Evolutionary conservation across 2,329 filamentous ascomycete genomes (phyloP), one percentile per base, ranked within the genome.

Genomic region (Paraphoma chrysanthemicola): DNA sequence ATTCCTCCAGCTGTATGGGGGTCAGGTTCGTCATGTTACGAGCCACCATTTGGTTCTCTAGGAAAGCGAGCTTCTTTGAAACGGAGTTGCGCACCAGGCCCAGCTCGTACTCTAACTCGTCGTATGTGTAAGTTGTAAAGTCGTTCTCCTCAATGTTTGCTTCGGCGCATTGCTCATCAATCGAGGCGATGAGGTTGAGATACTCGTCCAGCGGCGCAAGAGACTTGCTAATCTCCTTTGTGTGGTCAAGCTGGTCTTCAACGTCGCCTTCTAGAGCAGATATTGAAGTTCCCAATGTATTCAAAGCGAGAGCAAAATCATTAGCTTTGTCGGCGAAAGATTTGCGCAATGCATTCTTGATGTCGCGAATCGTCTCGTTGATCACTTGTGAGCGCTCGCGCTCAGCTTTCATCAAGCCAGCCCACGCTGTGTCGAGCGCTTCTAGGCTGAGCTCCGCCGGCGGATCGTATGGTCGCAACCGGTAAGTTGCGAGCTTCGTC

Each of bases 61-160:
- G 82, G 81, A 99, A 99, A 43, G 91, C 90, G 53, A 98, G 86
- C 79, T 99, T 99, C 83, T 98, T 99, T 63, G 93, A 90, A 29
- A 98, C 94, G 10, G 91, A 95, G 30, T 91, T 90, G 74, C 93
- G 93, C 54, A 98, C 95, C 30, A 99, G 85, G 14, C 92, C 89
- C 56, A 98, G 85, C 79, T 99, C 95, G 79, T 99, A 99, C 57
- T 88, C 88, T 42, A 99, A 85, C 78, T 99, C 95, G 73, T 99
- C 95, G 76, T 98, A 95, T 9, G 94, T 97, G 79, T 98, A 98
- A 8, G 94, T 98, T n/a, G 95, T 99, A 77, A 95, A 98, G 80
- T 99, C 95, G 77, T 99, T 99, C 72, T 99, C 95, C 78, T 99
- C 95, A 62, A 99, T 97, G 75, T 99, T 98, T 60, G 95, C 95